These are phyloP conservation scores for Psophocarpus tetragonolobus DNA, from an alignment of 306 rosid species.

Conservation along the genomic window DNA sequence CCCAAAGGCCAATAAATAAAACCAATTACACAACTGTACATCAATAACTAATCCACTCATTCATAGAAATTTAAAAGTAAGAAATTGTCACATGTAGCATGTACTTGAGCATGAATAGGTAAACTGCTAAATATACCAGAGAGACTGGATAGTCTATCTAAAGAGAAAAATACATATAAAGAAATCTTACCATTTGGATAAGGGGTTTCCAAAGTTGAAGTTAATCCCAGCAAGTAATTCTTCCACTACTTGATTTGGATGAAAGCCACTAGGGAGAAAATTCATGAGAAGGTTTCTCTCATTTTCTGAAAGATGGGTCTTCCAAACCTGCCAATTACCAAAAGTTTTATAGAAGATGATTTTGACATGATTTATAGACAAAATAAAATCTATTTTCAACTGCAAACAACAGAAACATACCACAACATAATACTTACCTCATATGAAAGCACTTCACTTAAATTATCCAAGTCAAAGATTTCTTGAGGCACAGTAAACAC, in stretches of 20 bases:
- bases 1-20: neutral
- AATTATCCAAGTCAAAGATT: slow-evolving; percentile 67
- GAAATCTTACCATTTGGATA: slow-evolving; percentile 69
- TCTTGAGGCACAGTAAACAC: slow-evolving; percentile 66
- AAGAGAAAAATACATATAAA: slow-evolving; percentile 31
- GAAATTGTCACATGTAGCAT: slow-evolving; percentile 18
- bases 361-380: slow-evolving; percentile 15
- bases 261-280: slow-evolving; percentile 73
- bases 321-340: slow-evolving; percentile 76
- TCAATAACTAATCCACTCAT: slow-evolving; percentile 20
- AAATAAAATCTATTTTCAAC: neutral
- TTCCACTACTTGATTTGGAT: slow-evolving; percentile 62
- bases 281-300: slow-evolving; percentile 72
- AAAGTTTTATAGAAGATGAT: slow-evolving; percentile 23
- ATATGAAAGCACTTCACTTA: slow-evolving; percentile 69
- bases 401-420: slow-evolving; percentile 25
- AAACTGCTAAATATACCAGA: slow-evolving; percentile 16
- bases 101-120: neutral
- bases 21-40: slow-evolving; percentile 3
- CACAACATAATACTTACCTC: slow-evolving; percentile 59
- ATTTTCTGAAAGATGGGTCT: slow-evolving; percentile 67
- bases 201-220: slow-evolving; percentile 82
- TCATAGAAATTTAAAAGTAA: neutral
- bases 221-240: slow-evolving; percentile 69
- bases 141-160: neutral